Base-by-base conservation (phyloP, 2,329 filamentous ascomycete genomes). In the Claviceps sp. region DNA sequence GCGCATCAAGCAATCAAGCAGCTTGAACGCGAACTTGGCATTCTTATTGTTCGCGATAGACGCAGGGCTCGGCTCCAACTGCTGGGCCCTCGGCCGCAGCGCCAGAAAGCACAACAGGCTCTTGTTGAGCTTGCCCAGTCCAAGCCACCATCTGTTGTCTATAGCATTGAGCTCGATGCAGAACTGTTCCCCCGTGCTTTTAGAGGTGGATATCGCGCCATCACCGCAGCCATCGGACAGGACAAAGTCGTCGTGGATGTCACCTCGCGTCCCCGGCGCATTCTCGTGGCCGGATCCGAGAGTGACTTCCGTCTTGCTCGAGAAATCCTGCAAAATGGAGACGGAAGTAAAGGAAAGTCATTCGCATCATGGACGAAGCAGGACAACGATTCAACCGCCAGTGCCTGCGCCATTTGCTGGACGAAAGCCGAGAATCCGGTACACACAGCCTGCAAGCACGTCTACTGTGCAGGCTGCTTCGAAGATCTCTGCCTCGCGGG, bases 401-500 rank as follows among this genome's bases (percentile, higher is more conserved):
- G 3, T 42, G 57, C 62, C 47, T 68, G 69, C 53, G 50, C 63
- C 0, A 61, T 70, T 11, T 74, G 71, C 51, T 69, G 62, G 60
- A 65, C 56, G 8, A 62, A 63, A 37, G 65, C 65, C 1, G 66
- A 70, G 14, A 60, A 67, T 7, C 56, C 66, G 0, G 50, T 72
- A 11, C 56, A 43, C 9, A 69, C 63, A 2, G 38, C 47, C 2
- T 74, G 72, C 55, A 59, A 56, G 1, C 72, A 75, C 55, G 40
- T 61, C 14, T 75, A 73, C 56, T 75, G 72, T 56, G 54, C 56
- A 0, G 60, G 63, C 20, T 75, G 72, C 55, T 72, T 75, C 47
- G 58, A 63, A 47, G 58, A 59, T 42, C 55, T 67, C 8, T 67
- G 67, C 52, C 50, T 45, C 13, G 44, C 52, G 5, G 50, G 37